Evolutionary conservation across 768 basidiomycete species (phyloP).

Genomic region (Termitomyces sp.): DNA sequence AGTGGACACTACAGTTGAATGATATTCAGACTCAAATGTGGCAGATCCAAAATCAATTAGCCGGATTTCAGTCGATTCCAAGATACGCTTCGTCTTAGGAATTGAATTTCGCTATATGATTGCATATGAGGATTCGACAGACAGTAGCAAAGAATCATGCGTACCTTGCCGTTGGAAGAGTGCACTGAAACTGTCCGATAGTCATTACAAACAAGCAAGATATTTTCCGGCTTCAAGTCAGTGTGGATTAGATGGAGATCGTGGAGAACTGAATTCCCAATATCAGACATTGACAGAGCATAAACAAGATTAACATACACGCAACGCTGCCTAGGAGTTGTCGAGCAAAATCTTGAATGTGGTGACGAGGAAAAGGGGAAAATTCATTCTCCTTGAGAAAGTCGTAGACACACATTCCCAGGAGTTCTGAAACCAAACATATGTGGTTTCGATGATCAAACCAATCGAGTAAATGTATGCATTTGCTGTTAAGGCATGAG

Average conservation of each 20-base stretch:
- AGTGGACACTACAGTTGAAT: slow-evolving; percentile 96
- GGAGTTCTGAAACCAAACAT: slow-evolving; percentile 91
- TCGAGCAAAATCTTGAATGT: slow-evolving; percentile 93
- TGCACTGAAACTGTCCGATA: slow-evolving; percentile 56
- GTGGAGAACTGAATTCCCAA: slow-evolving; percentile 68
- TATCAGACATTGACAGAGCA: slow-evolving; percentile 4
- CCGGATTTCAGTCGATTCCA: slow-evolving; percentile 86
- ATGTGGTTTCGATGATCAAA: slow-evolving; percentile 98
- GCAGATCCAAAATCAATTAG: slow-evolving; percentile 99
- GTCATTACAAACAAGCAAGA: slow-evolving; percentile 85
- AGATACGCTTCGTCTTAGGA: slow-evolving; percentile 67
- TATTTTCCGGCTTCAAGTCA: slow-evolving; percentile 98
- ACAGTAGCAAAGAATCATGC: slow-evolving; percentile 8
- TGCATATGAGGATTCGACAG: slow-evolving; percentile 7
- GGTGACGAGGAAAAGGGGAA: slow-evolving; percentile 90
- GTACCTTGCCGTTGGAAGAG: slow-evolving; percentile 58
- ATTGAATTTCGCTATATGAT: slow-evolving; percentile 52
- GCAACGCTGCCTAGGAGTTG: slow-evolving; percentile 90
- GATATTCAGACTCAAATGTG: slow-evolving; percentile 96
- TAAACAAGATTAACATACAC: slow-evolving; percentile 52
- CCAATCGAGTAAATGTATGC: slow-evolving; percentile 90
- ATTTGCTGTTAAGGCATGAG: slow-evolving; percentile 64
- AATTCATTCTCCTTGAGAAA: slow-evolving; percentile 98
- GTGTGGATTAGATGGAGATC: slow-evolving; percentile 91
- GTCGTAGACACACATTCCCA: slow-evolving; percentile 98